These are phyloP conservation scores for Capsicum chinense DNA, from an alignment of 257 asterid genomes.

Conservation along the genomic window DNA sequence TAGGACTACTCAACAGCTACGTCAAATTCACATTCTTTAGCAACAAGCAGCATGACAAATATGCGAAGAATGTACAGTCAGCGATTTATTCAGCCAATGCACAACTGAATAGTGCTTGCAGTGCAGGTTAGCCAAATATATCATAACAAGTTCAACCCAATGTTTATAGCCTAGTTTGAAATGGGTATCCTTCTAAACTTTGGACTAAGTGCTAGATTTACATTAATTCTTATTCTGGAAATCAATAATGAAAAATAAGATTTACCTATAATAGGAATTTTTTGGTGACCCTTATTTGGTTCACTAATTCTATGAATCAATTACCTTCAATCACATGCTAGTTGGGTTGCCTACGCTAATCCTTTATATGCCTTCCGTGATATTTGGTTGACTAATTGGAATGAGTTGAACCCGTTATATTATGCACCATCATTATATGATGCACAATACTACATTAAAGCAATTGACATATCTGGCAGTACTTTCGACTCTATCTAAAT, in stretches of 20 bases:
- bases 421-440: neutral
- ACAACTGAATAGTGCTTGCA: neutral
- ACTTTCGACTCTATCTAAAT: slow-evolving; percentile 20
- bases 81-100: neutral
- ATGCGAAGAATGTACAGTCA: neutral
- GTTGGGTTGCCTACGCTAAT: neutral
- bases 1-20: neutral
- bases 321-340: neutral
- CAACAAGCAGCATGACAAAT: neutral
- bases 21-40: neutral
- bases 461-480: neutral
- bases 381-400: neutral
- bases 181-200: neutral
- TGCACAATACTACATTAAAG: neutral
- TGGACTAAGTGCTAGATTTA: neutral
- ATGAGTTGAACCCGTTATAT: neutral
- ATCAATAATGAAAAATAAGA: neutral
- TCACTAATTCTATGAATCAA: neutral
- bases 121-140: neutral
- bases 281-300: neutral
- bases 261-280: neutral
- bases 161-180: neutral
- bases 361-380: neutral
- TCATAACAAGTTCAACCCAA: neutral
- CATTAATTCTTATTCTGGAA: slow-evolving; percentile 6